Conservation (phyloP, 805 yeast genomes). For the Metschnikowia arizonensis region DNA sequence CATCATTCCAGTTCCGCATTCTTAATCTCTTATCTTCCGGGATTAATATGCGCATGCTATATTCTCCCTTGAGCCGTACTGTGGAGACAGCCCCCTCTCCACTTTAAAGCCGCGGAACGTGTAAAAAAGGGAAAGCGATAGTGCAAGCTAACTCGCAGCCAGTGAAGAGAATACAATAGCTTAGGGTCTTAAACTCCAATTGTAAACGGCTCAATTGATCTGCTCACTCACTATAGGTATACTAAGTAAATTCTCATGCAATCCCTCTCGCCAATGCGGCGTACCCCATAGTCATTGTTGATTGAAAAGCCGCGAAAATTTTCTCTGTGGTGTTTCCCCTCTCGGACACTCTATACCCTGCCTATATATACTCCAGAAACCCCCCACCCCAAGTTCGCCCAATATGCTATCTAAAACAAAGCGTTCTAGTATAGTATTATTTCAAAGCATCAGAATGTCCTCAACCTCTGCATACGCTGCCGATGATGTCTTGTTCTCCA, state of each 20-base stretch:
- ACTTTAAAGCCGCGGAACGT: slow-evolving; percentile 6
- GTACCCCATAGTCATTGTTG: slow-evolving; percentile 1
- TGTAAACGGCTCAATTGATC: background rate
- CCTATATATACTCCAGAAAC: slow-evolving; percentile 13
- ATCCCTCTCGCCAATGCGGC: background rate
- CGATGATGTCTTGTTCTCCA: slow-evolving; percentile 60
- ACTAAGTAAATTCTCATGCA: background rate
- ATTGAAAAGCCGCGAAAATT: slow-evolving; percentile 14
- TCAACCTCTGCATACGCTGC: slow-evolving; percentile 23
- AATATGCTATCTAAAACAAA: slow-evolving; percentile 14
- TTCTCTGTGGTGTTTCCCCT: slow-evolving; percentile 11
- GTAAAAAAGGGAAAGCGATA: background rate
- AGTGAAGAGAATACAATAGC: background rate
- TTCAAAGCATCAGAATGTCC: slow-evolving; percentile 19
- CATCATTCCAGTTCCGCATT: background rate
- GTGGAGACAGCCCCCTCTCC: background rate
- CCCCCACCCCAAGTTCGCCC: slow-evolving; percentile 6
- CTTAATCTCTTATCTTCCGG: slow-evolving; percentile 1
- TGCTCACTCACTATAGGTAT: background rate
- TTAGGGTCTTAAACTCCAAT: background rate
- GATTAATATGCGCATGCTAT: slow-evolving; percentile 1
- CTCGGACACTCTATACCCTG: slow-evolving; percentile 5
- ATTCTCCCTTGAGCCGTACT: slow-evolving; percentile 5
- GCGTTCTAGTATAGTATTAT: slow-evolving; percentile 8
- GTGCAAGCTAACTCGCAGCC: background rate